Conservation (phyloP, 352 stramenopile species). For the Phytophthora kernoviae region DNA sequence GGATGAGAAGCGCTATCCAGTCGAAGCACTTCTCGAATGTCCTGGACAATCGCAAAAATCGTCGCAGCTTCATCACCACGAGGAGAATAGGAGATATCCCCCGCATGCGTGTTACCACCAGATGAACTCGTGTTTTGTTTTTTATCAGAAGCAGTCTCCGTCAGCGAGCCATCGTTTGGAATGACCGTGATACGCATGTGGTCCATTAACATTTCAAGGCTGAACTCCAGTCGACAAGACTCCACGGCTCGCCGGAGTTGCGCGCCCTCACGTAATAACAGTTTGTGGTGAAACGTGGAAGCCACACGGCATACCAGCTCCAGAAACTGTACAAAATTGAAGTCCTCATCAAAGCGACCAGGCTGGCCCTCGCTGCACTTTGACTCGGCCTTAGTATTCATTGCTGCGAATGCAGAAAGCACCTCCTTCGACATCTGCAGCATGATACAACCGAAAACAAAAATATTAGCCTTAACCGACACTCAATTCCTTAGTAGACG, state of each 20-base stretch:
- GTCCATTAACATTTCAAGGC: constrained; percentile 57
- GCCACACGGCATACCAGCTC: constrained; percentile 71
- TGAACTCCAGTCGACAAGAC: constrained; percentile 67
- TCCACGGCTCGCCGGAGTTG: constrained; percentile 60
- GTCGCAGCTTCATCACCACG: constrained; percentile 18
- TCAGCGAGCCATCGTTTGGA: constrained; percentile 6
- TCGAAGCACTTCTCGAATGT: constrained; percentile 36
- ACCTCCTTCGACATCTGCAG: constrained; percentile 19
- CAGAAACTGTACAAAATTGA: constrained; percentile 68
- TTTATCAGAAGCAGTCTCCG: background rate
- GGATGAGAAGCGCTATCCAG: constrained; percentile 18
- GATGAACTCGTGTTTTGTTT: background rate
- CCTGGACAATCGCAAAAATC: constrained; percentile 28
- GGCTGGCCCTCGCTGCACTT: constrained; percentile 6
- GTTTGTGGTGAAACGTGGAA: constrained; percentile 51
- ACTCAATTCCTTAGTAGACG: background rate
- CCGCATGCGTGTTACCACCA: background rate
- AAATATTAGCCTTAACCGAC: background rate
- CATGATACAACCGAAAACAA: background rate
- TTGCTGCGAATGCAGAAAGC: constrained; percentile 7
- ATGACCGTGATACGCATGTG: constrained; percentile 59
- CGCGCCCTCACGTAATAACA: constrained; percentile 50
- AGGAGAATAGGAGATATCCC: constrained; percentile 9
- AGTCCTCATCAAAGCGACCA: background rate
- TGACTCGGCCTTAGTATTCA: constrained; percentile 6